phyloP scores from a whole-genome alignment of 805 yeast species.

The Wickerhamomyces sydowiorum region DNA sequence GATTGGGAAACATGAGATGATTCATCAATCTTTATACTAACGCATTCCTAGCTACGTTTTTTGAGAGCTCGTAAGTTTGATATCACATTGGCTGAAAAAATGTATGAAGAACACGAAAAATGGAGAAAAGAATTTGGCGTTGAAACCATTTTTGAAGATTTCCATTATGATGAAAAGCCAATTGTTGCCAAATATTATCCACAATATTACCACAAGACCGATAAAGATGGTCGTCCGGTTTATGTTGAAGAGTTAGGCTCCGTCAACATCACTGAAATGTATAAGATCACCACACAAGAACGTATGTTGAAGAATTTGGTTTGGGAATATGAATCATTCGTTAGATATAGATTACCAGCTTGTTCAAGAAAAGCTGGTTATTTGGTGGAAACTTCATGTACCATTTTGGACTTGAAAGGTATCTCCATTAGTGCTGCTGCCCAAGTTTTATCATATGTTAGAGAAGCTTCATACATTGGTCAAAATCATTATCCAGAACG shows the following conservation, averaged over 20 bases:
- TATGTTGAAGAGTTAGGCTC: conserved; percentile 91
- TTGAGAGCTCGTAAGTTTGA: conserved; percentile 95
- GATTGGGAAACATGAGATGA: not conserved
- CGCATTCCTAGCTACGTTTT: conserved; percentile 50
- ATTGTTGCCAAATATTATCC: conserved; percentile 87
- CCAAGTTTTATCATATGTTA: conserved; percentile 81
- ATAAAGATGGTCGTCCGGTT: conserved; percentile 94
- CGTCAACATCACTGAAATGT: conserved; percentile 86
- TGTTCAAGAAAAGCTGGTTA: conserved; percentile 77
- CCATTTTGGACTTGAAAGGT: conserved; percentile 92
- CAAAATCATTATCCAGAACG: conserved; percentile 98
- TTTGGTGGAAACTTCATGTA: conserved; percentile 92
- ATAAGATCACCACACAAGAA: conserved; percentile 89
- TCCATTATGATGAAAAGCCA: conserved; percentile 91
- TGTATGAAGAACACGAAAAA: conserved; percentile 82
- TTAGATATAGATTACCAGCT: conserved; percentile 82
- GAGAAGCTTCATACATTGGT: conserved; percentile 90
- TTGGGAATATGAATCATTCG: conserved; percentile 96
- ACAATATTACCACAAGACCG: conserved; percentile 95
- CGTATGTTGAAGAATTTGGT: conserved; percentile 94
- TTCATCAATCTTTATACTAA: not conserved
- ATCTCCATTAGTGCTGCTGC: conserved; percentile 80
- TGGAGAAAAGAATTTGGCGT: conserved; percentile 90
- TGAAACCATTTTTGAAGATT: conserved; percentile 79
- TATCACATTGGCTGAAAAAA: conserved; percentile 65